Base-by-base conservation (phyloP, 2,329 filamentous ascomycete species). In the Teratosphaeriaceae sp. region DNA sequence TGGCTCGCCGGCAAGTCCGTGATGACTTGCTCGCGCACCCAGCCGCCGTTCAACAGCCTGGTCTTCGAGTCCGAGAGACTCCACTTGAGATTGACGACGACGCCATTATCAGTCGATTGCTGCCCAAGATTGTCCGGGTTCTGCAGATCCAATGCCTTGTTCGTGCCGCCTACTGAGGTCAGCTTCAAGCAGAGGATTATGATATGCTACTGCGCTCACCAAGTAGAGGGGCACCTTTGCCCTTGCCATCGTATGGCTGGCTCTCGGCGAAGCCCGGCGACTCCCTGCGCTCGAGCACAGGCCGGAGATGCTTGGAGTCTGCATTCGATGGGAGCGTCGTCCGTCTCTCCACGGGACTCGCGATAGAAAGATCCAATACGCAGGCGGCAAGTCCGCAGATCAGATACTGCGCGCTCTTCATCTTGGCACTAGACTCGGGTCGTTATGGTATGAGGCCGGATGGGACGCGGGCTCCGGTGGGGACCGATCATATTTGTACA, bases 21-120 rank as follows among this genome's bases (percentile, higher is more conserved):
- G 37, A 82, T 72, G 42, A 83, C 77, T 11, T 11, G 11, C 30
- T 34, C 12, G 15, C 30, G 71, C 1, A 78, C 74, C 80, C 80
- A 85, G 2, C 82, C 81, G 1, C 80, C 81, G 20, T 73, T 73
- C 40, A 79, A 68, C 26, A 84, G 68, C 19, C 71, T 71, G 1
- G 78, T 80, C 63, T 78, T 80, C 19, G 79, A 83, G 59, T 83
- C 76, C 0, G 79, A 82, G 63, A 85, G 84, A 13, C 24, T 27
- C 24, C 24, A 27, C 13, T 27, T 27, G 8, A 27, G 13, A 13
- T 27, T 27, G 8, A 27, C 24, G 8, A 27, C 24, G 8, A 27
- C 24, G 8, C 24, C 24, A 13, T 27, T 27, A 13, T 27, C 24
- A 27, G 24, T 27, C 24, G 24, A 27, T 13, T 27, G 24, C 13